These are phyloP conservation scores for Myrica gale DNA, from an alignment of 306 rosid species.

Conservation along the genomic window DNA sequence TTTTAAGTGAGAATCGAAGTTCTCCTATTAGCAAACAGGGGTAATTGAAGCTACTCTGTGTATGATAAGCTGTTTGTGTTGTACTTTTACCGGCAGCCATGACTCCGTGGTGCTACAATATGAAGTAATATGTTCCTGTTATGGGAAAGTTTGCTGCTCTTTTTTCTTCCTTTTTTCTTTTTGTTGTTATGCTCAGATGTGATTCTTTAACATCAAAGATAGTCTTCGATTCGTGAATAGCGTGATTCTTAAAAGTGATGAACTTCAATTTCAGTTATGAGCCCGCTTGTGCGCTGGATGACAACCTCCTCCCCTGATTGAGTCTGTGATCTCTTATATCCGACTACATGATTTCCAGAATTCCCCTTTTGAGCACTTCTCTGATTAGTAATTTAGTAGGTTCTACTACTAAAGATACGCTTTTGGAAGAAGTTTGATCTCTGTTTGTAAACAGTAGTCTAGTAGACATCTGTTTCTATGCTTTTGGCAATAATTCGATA, in stretches of 20 bases:
- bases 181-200: neutral
- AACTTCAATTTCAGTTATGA: neutral
- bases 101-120: conserved; percentile 6
- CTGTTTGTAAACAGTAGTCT: neutral
- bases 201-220: neutral
- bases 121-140: neutral
- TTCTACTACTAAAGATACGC: neutral
- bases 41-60: conserved; percentile 10
- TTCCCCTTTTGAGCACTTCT: no score
- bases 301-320: neutral
- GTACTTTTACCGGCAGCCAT: conserved; percentile 29
- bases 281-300: neutral
- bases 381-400: neutral
- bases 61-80: conserved; percentile 24
- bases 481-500: neutral
- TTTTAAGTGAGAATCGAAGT: conserved; percentile 42
- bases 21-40: conserved; percentile 43
- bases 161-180: neutral
- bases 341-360: neutral
- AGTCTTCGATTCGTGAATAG: neutral
- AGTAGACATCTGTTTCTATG: neutral
- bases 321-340: neutral
- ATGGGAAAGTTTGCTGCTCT: neutral
- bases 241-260: neutral
- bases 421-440: neutral